Evolutionary conservation across 805 yeast species (phyloP).

Genomic region (Schizosaccharomyces octosporus): DNA sequence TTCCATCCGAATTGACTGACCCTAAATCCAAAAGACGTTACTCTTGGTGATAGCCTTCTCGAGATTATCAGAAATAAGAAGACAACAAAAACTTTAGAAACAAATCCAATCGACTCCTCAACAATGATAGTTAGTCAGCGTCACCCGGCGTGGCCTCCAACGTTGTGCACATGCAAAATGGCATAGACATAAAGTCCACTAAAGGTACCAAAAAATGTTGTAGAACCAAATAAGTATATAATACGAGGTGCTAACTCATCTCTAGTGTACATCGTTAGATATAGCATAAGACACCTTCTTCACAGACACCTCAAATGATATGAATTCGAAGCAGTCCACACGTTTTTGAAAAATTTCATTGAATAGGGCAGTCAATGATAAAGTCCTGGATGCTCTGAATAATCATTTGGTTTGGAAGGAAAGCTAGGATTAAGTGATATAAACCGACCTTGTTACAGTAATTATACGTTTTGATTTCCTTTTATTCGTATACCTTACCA

Average conservation of each 20-base stretch:
- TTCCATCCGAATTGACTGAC: background rate
- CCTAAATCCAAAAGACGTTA: too few species aligned
- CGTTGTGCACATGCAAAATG: conserved; percentile 19
- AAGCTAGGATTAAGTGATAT: conserved; percentile 16
- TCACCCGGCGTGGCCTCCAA: conserved; percentile 17
- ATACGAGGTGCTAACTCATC: conserved; percentile 13
- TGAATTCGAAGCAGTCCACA: conserved; percentile 15
- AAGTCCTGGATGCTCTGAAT: conserved; percentile 18
- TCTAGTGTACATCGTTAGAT: conserved; percentile 15
- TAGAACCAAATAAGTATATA: conserved; percentile 18
- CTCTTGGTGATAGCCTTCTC: too few species aligned
- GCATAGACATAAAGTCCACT: conserved; percentile 20
- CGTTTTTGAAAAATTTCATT: conserved; percentile 13
- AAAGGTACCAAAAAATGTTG: conserved; percentile 28
- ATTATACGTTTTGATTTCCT: conserved; percentile 44
- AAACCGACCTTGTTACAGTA: conserved; percentile 22
- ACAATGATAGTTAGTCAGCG: conserved; percentile 18
- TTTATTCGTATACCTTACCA: conserved; percentile 27
- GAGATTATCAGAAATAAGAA: conserved; percentile 15
- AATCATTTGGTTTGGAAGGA: conserved; percentile 25
- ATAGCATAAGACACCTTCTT: conserved; percentile 21
- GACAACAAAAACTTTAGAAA: conserved; percentile 14
- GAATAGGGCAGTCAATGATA: conserved; percentile 13
- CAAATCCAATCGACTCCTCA: conserved; percentile 19
- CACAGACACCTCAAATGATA: conserved; percentile 19